Percentiles rank a stretch among this genome's conserved stretches.
phyloP scores from a whole-genome alignment of 2,329 filamentous ascomycete genomes.

The Colletotrichum acutatum region DNA sequence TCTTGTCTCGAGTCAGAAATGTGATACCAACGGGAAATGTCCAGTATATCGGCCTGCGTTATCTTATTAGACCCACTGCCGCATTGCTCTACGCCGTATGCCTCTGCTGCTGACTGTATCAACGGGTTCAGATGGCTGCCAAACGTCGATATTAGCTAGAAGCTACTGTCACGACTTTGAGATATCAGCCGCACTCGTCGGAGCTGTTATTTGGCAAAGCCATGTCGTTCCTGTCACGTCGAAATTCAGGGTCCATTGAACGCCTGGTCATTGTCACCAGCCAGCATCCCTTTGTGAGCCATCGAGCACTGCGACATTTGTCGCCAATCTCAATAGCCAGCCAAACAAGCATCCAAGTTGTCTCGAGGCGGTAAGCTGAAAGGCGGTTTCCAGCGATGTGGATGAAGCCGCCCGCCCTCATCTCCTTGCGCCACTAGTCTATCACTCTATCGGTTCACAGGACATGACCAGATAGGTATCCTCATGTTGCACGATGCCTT shows the following conservation, averaged over 20 bases:
- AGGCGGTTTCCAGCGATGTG: neutral
- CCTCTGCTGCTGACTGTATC: neutral
- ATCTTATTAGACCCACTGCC: neutral
- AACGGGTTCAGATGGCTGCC: neutral
- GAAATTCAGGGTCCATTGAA: neutral
- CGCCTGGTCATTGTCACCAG: neutral
- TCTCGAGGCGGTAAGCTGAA: neutral
- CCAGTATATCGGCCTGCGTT: neutral
- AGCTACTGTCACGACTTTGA: neutral
- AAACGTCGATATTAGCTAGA: neutral
- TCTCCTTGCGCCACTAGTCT: constrained; percentile 17
- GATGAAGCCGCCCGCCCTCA: neutral
- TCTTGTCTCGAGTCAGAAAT: neutral
- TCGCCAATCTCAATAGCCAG: neutral
- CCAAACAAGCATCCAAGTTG: neutral
- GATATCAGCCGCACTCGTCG: neutral
- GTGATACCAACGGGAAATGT: neutral
- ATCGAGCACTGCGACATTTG: neutral
- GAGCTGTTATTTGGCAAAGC: neutral
- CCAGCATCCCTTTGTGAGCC: neutral
- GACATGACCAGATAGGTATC: neutral
- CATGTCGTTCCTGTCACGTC: neutral
- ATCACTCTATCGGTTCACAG: neutral
- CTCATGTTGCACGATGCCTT: constrained; percentile 18
- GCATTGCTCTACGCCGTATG: neutral